Evolutionary conservation across 176 grass and related monocot genomes (phyloP).

Genomic region (Zea luxurians): DNA sequence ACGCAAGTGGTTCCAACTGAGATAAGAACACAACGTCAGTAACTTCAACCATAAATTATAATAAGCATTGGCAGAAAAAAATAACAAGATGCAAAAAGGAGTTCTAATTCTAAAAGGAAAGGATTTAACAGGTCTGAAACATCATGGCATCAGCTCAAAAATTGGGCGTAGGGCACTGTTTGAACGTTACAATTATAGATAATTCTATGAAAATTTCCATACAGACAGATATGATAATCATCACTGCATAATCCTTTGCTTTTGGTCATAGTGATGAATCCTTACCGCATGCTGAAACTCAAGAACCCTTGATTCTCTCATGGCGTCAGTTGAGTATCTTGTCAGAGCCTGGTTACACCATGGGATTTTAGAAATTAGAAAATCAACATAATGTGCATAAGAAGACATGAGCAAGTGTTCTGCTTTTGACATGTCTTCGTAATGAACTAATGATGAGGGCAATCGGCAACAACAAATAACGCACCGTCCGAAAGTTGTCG

Average conservation of each 20-base stretch:
- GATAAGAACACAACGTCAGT: slow-evolving; percentile 29
- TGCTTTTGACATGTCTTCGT: slow-evolving; percentile 14
- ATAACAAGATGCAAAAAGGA: background rate
- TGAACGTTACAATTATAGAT: slow-evolving; percentile 15
- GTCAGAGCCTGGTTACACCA: slow-evolving; percentile 57
- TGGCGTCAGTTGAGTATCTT: slow-evolving; percentile 67
- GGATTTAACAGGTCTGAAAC: background rate
- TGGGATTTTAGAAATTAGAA: slow-evolving; percentile 25
- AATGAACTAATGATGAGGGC: background rate
- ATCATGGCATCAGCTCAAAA: slow-evolving; percentile 1
- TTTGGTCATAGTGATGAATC: slow-evolving; percentile 1
- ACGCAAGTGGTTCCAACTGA: slow-evolving; percentile 88
- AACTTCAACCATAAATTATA: slow-evolving; percentile 17
- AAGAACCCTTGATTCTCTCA: slow-evolving; percentile 73
- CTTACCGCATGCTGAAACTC: slow-evolving; percentile 72
- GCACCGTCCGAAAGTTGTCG: slow-evolving; percentile 84
- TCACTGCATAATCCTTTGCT: slow-evolving; percentile 6
- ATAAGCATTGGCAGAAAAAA: background rate
- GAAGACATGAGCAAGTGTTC: slow-evolving; percentile 18
- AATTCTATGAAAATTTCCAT: background rate
- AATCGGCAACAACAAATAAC: slow-evolving; percentile 35
- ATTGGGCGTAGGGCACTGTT: background rate
- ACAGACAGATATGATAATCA: background rate
- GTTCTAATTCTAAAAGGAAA: background rate
- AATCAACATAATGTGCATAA: background rate